Evolutionary conservation across 148 eudicot genomes (phyloP), one percentile per base, ranked within the genome.

Genomic region (Limonium bicolor): DNA sequence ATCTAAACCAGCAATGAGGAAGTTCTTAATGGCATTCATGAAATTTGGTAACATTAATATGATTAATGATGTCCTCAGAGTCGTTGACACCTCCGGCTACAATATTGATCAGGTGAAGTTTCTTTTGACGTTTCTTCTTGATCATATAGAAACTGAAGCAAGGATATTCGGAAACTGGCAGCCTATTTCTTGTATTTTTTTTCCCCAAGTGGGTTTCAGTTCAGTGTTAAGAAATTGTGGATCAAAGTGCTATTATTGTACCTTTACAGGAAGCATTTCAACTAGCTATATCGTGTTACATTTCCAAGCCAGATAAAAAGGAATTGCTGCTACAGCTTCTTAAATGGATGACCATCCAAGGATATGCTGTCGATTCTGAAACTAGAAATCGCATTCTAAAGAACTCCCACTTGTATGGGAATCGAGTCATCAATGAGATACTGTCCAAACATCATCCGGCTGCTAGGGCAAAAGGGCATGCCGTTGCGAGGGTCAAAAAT

Each of bases 21-120:
- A 68, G 72, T 86, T 86, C 57, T 72, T 71, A 15, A 58, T 55
- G 32, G 60, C 68, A 42, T 80, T 74, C 48, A 52, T 74, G 65
- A 63, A 50, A 67, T 58, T 57, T 4, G 80, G 92, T 44, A 66
- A 68, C 55, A 64, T 74, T 53, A 74, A 80, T 69, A 59, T 72
- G 58, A 50, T 86, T 55, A 80, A 80, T 54, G 95, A 86, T 63
- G 86, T 70, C 51, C 58, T 86, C 28, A 77, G 70, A 56, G 70
- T 60, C 47, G 55, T 74, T 23, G 80, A 70, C 52, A 47, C 19
- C 39, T 80, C 83, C 7, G 78, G 82, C 38, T 50, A 44, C 72
- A 65, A 74, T 58, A 65, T 86, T 63, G 82, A 72, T 64, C 86
- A 77, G 92, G 95, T 86, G n/a, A n/a, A n/a, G n/a, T n/a, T n/a